Evolutionary conservation across 352 stramenopile species (phyloP).

Genomic region (Globisporangium acanthophoron): DNA sequence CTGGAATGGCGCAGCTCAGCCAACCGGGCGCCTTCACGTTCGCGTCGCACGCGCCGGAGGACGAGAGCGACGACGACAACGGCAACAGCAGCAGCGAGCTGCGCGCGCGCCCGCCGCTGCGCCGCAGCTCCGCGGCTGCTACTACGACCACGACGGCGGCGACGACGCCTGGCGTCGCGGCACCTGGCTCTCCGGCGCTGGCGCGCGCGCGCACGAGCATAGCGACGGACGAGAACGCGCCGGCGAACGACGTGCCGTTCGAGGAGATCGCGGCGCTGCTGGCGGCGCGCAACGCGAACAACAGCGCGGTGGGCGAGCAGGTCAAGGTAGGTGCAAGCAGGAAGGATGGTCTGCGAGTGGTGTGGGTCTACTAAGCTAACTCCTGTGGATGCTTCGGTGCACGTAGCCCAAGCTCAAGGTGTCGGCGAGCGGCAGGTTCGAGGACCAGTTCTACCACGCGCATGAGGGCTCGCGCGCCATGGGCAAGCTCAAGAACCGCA

Average conservation of each 20-base stretch:
- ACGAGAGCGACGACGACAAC: slow-evolving; percentile 1
- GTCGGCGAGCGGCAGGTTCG: slow-evolving; percentile 75
- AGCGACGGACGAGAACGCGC: slow-evolving; percentile 13
- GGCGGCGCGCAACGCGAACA: slow-evolving; percentile 2
- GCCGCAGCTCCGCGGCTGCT: background rate
- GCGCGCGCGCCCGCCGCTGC: background rate
- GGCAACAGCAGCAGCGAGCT: background rate
- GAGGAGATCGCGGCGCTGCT: slow-evolving; percentile 17
- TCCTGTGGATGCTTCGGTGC: background rate
- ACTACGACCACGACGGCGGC: background rate
- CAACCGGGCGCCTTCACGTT: slow-evolving; percentile 11
- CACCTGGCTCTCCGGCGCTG: slow-evolving; percentile 1
- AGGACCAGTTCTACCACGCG: slow-evolving; percentile 86
- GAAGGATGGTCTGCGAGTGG: background rate
- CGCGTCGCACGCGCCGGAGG: slow-evolving; percentile 3
- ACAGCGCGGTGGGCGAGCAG: slow-evolving; percentile 7
- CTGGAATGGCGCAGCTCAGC: background rate
- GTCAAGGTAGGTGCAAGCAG: slow-evolving; percentile 9
- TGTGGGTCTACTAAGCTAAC: background rate
- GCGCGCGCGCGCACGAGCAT: slow-evolving; percentile 11
- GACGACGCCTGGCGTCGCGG: background rate
- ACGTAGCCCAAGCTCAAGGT: slow-evolving; percentile 63
- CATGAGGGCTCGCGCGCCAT: slow-evolving; percentile 75
- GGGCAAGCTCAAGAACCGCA: slow-evolving; percentile 72
- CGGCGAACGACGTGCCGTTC: slow-evolving; percentile 16